Conservation (phyloP, 169 alveolate genomes). For the Eimeria necatrix region DNA sequence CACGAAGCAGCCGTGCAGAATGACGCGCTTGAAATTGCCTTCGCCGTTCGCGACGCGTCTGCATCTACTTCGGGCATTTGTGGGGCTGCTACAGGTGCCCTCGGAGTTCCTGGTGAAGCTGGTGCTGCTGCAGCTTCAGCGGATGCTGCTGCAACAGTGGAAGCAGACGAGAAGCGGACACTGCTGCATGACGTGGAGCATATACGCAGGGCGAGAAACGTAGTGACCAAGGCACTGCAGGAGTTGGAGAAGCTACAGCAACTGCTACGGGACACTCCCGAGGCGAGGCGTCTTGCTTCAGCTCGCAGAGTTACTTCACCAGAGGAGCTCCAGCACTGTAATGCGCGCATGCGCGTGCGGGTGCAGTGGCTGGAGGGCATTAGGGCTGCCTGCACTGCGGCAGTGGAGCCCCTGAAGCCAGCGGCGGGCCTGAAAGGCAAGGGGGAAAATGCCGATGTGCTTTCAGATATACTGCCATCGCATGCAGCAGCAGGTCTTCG, state of each 20-base stretch:
- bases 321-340: not conserved
- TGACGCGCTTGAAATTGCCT: conserved; percentile 18
- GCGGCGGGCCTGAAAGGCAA: not conserved
- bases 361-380: conserved; percentile 45
- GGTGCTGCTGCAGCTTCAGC: not conserved
- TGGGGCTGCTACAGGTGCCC: not conserved
- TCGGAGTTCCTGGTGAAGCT: not conserved
- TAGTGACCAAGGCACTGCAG: conserved; percentile 42
- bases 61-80: not conserved
- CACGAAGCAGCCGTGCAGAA: conserved; percentile 57
- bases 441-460: not conserved
- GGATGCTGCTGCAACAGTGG: not conserved
- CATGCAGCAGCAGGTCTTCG: conserved; percentile 70
- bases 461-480: conserved; percentile 51
- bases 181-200: conserved; percentile 49
- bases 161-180: not conserved
- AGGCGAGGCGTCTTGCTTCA: conserved; percentile 51
- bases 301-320: not conserved
- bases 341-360: conserved; percentile 23
- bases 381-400: conserved; percentile 30
- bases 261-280: conserved; percentile 9
- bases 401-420: not conserved
- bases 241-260: conserved; percentile 22
- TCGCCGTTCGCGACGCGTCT: not conserved
- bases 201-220: conserved; percentile 30